Base-by-base conservation (phyloP, 768 basidiomycete genomes). In the Royoungia palumana region DNA sequence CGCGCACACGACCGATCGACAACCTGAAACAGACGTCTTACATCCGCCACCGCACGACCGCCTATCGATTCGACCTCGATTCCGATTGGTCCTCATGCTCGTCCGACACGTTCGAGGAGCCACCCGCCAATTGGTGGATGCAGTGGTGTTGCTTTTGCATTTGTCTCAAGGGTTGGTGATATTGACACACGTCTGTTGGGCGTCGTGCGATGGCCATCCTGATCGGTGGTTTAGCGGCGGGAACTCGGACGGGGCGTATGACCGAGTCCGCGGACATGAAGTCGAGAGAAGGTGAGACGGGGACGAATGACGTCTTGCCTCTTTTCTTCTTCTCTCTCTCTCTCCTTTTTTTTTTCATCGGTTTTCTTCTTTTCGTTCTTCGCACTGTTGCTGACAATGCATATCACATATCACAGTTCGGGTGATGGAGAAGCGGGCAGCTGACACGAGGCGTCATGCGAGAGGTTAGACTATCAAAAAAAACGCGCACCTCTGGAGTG, bases 91-190 rank as follows among this genome's bases (percentile, higher is more conserved):
- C 59, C 2, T 66, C 11, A 28, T 27, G 17, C 14, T 66, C 61
- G 21, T 56, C 59, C 13, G 58, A 62, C 25, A 56, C 57, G 25
- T 60, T 59, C 35, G 62, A 64, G 30, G 57, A 62, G 5, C 49
- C 43, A 1, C 53, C 48, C 5, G 11, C 34, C 27, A 62, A 55
- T 19, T 64, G 62, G 60, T 62, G 62, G 55, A 50, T 37, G 14
- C 32, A 16, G 16, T 40, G 41, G 28, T 44, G 41, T 16, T 55
- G 55, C 25, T 50, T 54, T 14, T 55, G 51, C 13, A 32, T 51
- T 0, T 68, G 62, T 46, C 54, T 64, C 54, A 64, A 47, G 47
- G 54, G 60, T 14, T 58, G 64, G 65, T 60, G 24, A 60, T 21
- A 3, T 13, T 32, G 14, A 8, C 14, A 14, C 28, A 32, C 7